These are phyloP conservation scores for Pavlovales sp. DNA, from an alignment of 208 protist species.

Conservation along the genomic window DNA sequence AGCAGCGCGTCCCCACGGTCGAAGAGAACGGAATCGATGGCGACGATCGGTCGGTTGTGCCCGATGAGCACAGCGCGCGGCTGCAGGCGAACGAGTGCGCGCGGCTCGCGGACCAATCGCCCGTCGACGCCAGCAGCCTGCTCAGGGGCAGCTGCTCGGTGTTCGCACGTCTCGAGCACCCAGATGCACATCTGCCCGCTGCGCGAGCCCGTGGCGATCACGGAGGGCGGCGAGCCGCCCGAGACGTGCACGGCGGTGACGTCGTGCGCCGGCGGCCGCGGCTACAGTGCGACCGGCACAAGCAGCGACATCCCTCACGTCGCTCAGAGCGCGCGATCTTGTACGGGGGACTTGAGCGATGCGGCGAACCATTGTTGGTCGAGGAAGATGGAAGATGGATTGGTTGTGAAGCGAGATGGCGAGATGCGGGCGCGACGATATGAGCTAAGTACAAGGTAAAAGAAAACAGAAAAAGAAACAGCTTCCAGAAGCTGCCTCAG, in stretches of 20 bases:
- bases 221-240: background rate
- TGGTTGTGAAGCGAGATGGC: too few relatives aligned
- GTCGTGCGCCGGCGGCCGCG: background rate
- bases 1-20: background rate
- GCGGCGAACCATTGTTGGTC: too few relatives aligned
- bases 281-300: constrained; percentile 5
- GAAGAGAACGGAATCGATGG: background rate
- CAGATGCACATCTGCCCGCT: constrained; percentile 17
- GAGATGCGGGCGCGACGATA: too few relatives aligned
- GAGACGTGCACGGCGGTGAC: background rate
- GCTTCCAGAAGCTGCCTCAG: too few relatives aligned
- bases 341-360: too few relatives aligned
- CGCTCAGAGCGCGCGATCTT: too few relatives aligned
- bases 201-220: background rate
- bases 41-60: background rate
- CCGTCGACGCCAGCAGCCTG: too few relatives aligned
- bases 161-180: background rate
- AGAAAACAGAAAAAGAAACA: too few relatives aligned
- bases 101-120: too few relatives aligned
- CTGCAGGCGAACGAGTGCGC: background rate
- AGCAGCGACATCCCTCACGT: background rate
- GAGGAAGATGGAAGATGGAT: too few relatives aligned
- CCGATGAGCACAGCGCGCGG: constrained; percentile 16
- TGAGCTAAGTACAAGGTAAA: too few relatives aligned
- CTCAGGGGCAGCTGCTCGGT: too few relatives aligned